Evolutionary conservation across 768 basidiomycete species (phyloP), one percentile per base, ranked within the genome.

Genomic region (Filobasidium wieringae): DNA sequence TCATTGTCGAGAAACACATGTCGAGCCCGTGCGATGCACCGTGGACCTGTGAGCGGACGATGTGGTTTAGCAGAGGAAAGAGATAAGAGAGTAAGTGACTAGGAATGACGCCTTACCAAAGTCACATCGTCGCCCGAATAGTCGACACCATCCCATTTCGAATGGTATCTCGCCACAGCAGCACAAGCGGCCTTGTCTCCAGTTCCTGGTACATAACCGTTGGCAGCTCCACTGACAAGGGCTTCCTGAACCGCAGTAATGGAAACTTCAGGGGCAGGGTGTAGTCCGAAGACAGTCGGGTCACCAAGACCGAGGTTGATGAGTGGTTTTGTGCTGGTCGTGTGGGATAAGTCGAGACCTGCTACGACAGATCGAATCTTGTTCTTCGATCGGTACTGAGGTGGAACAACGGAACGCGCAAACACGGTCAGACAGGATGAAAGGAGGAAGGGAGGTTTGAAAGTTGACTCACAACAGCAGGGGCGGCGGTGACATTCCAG

Each of bases 221-320:
- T 70, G 4, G 67, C 55, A 19, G 57, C 50, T 4, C 66, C 68
- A 0, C 53, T 55, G 2, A 62, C 40, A 8, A 72, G 51, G 5
- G 69, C 65, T 11, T 55, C 61, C 14, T 60, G 40, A 52, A 72
- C 68, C 4, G 73, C 70, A 2, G 52, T 55, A 29, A 69, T 63
- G 2, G 68, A 62, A 8, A 66, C 66, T 3, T 60, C 55, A 0
- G 73, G 67, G 9, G 74, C 68, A 0, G 69, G 59, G 47, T 72
- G 66, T 37, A 73, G 69, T 31, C 71, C 71, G 51, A 66, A 74
- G 29, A 69, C 67, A 7, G 68, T 68, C 0, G 74, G 74, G 51
- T 75, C 74, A 29, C 74, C 74, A 1, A 73, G 55, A 4, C 72
- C 74, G 36, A 76, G 66, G 62, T 76, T 74, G 65, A 76, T 73